Evolutionary conservation across 331 rosid genomes (phyloP).

Genomic region (Phaseolus coccineus): DNA sequence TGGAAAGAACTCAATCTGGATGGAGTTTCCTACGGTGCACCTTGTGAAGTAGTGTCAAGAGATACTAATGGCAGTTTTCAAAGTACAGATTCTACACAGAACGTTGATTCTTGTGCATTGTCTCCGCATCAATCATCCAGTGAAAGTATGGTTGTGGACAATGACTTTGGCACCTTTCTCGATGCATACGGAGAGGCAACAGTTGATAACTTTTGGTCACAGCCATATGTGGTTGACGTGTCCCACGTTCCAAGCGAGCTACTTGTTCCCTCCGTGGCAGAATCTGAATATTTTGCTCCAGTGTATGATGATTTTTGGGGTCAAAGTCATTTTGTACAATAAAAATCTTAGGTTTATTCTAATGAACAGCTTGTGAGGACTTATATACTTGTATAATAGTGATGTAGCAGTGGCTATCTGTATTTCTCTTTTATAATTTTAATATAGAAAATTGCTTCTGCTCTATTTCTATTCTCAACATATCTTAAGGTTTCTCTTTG

Average conservation of each 20-base stretch:
- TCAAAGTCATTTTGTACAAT: slow-evolving; percentile 22
- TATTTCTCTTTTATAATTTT: background rate
- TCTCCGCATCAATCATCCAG: slow-evolving; percentile 46
- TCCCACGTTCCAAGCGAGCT: slow-evolving; percentile 36
- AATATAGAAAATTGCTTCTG: background rate
- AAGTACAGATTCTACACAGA: background rate
- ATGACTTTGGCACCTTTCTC: slow-evolving; percentile 15
- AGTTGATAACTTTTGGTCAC: slow-evolving; percentile 57
- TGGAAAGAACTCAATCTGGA: slow-evolving; percentile 36
- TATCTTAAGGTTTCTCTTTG: background rate
- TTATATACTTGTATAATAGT: background rate
- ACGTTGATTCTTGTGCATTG: slow-evolving; percentile 23
- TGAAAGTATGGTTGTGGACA: slow-evolving; percentile 34
- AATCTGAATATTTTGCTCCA: slow-evolving; percentile 43
- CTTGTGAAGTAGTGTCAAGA: background rate
- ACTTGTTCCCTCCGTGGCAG: slow-evolving; percentile 38
- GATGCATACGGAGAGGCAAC: slow-evolving; percentile 35
- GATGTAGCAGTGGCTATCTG: background rate
- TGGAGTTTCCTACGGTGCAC: background rate
- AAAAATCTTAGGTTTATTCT: background rate
- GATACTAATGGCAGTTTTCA: background rate
- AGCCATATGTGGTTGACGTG: slow-evolving; percentile 55
- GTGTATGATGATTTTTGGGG: slow-evolving; percentile 50
- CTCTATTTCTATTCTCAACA: background rate
- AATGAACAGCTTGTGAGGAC: background rate